Conservation (phyloP, 1,139 yeast species). For the Candida pseudoviswanathii region DNA sequence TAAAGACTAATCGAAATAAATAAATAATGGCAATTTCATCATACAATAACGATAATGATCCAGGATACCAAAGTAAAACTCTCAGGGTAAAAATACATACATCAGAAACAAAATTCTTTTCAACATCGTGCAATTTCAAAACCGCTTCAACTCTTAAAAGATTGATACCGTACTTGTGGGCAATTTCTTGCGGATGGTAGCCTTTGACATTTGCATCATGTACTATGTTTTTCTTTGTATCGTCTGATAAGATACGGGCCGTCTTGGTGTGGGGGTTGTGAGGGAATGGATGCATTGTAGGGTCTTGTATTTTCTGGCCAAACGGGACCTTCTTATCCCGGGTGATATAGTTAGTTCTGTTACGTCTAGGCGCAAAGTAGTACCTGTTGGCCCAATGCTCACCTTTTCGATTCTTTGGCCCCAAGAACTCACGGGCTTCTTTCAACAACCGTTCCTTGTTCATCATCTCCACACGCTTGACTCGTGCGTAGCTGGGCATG, state of each 20-base stretch:
- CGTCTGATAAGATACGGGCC: conserved; percentile 58
- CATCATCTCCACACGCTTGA: conserved; percentile 10
- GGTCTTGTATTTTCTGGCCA: conserved; percentile 17
- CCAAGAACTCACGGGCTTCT: conserved; percentile 51
- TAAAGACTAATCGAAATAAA: conserved; percentile 74
- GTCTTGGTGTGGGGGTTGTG: conserved; percentile 70
- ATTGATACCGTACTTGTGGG: conserved; percentile 78
- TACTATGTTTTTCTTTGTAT: conserved; percentile 61
- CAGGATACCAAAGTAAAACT: not conserved
- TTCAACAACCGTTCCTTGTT: conserved; percentile 10
- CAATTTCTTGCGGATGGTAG: conserved; percentile 68
- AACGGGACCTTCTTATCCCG: too few species aligned
- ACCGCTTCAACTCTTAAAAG: conserved; percentile 88
- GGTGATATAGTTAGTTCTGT: conserved; percentile 67
- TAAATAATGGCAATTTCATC: conserved; percentile 24
- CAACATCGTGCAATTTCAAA: conserved; percentile 64
- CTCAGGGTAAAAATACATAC: conserved; percentile 49
- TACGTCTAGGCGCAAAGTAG: conserved; percentile 70
- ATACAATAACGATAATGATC: conserved; percentile 8
- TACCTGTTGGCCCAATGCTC: conserved; percentile 79
- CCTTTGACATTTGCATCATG: conserved; percentile 56
- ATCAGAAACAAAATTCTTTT: conserved; percentile 57
- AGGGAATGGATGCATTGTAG: conserved; percentile 74
- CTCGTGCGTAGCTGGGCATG: conserved; percentile 6
- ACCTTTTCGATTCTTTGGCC: conserved; percentile 83